Evolutionary conservation across 2,329 filamentous ascomycete species (phyloP).

Genomic region (Penicillium sp.): DNA sequence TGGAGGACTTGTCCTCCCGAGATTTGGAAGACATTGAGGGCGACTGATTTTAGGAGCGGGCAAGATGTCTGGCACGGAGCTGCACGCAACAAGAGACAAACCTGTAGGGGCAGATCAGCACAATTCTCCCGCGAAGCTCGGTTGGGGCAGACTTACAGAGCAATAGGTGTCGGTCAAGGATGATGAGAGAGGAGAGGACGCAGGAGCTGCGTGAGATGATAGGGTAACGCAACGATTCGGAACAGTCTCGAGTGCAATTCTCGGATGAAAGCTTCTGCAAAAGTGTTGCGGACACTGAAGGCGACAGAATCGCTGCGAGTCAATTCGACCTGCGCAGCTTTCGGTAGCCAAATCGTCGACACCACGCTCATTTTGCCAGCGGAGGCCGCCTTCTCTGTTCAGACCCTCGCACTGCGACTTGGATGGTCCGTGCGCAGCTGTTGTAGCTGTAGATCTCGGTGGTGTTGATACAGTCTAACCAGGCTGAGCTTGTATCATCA

Average conservation of each 20-base stretch:
- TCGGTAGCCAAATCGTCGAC: not conserved
- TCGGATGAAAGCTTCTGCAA: not conserved
- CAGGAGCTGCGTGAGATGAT: not conserved
- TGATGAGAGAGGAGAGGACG: not conserved
- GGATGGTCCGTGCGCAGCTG: not conserved
- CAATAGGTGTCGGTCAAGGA: no score
- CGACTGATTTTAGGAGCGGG: not conserved
- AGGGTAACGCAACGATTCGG: not conserved
- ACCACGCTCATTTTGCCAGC: slow-evolving; percentile 28
- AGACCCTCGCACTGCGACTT: not conserved
- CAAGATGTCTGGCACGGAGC: not conserved
- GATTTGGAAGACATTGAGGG: slow-evolving; percentile 40
- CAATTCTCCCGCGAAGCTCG: not conserved
- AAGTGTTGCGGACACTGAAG: no score
- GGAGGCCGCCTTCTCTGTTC: slow-evolving; percentile 27
- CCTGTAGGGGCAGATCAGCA: not conserved
- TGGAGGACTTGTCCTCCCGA: slow-evolving; percentile 41
- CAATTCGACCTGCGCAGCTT: not conserved
- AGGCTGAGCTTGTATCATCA: no score
- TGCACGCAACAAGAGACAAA: not conserved
- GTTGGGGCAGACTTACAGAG: not conserved
- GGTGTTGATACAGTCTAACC: no score
- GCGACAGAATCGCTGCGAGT: no score
- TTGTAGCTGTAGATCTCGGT: no score
- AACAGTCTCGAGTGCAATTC: not conserved